A percentile compares a stretch with the other conserved stretches of the same genome.
phyloP scores from a whole-genome alignment of 805 yeast genomes.

The Saturnispora sekii region DNA sequence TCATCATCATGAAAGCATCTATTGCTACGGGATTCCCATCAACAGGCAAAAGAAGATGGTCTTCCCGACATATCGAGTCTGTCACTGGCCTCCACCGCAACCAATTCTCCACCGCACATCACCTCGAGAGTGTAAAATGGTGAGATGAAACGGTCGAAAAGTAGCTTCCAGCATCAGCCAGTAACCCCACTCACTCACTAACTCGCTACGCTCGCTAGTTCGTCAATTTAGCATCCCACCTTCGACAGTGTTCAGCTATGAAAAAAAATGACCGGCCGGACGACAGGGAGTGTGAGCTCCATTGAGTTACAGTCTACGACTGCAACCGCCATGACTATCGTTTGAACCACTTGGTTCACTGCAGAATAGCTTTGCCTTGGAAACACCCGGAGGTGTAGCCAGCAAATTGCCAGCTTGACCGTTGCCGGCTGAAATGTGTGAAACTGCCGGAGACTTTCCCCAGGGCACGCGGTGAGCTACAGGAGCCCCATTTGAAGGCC shows the following conservation, averaged over 20 bases:
- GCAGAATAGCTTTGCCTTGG: slow-evolving; percentile 14
- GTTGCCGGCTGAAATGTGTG: slow-evolving; percentile 20
- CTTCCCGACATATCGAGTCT: neutral
- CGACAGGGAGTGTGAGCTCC: slow-evolving; percentile 20
- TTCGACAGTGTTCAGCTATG: slow-evolving; percentile 17
- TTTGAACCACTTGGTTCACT: slow-evolving; percentile 13
- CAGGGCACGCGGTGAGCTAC: slow-evolving; percentile 13
- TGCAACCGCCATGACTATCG: slow-evolving; percentile 21
- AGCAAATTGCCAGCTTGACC: slow-evolving; percentile 13
- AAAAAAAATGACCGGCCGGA: slow-evolving; percentile 11
- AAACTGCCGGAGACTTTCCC: slow-evolving; percentile 23
- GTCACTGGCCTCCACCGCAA: neutral
- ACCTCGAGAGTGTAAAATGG: neutral
- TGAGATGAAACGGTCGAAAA: neutral
- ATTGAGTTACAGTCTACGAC: slow-evolving; percentile 17
- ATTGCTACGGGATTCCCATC: neutral
- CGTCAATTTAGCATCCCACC: slow-evolving; percentile 11
- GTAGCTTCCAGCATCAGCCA: neutral
- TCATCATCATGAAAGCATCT: slow-evolving; percentile 9
- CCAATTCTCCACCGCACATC: too few species aligned
- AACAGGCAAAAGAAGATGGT: neutral
- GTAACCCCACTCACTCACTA: too few species aligned
- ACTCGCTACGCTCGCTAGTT: too few species aligned
- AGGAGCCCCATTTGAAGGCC: slow-evolving; percentile 16
- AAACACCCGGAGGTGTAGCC: neutral